phyloP scores from a whole-genome alignment of 2,329 filamentous ascomycete species.

The Ophiocordyceps unilateralis region DNA sequence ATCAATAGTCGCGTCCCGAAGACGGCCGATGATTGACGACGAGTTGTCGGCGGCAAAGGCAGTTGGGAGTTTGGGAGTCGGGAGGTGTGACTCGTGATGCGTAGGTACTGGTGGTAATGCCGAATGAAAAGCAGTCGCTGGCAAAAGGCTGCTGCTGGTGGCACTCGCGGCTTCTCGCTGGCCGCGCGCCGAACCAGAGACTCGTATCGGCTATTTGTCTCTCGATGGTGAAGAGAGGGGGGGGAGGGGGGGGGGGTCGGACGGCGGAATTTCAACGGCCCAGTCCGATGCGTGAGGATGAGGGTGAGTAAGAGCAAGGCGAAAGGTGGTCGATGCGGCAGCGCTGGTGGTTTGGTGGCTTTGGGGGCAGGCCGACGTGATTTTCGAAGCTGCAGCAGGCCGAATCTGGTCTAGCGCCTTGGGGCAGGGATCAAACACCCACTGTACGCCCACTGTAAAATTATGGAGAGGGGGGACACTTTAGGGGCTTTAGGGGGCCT shows the following conservation, averaged over 20 bases:
- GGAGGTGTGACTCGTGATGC: not conserved
- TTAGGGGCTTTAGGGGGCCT: not conserved
- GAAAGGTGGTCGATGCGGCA: conserved; percentile 10
- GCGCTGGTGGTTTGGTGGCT: conserved; percentile 11
- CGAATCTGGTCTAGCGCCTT: conserved; percentile 17
- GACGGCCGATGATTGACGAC: not conserved
- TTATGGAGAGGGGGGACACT: not conserved
- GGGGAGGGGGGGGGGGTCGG: no score
- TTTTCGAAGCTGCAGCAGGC: conserved; percentile 14
- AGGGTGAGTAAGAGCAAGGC: conserved; percentile 1
- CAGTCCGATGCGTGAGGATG: conserved; percentile 5
- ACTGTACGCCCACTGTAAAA: not conserved
- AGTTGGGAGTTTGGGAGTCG: not conserved
- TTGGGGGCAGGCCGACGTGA: conserved; percentile 10
- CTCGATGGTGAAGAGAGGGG: conserved; percentile 3
- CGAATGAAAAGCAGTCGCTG: not conserved
- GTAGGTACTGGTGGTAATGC: not conserved
- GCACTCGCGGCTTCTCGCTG: not conserved
- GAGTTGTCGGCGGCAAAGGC: not conserved
- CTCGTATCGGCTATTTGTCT: conserved; percentile 2
- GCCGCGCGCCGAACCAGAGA: not conserved
- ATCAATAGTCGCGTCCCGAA: not conserved
- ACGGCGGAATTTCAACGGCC: conserved; percentile 5
- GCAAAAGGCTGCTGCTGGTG: not conserved
- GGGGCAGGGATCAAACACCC: not conserved